Base-by-base conservation (phyloP, 23 red algal genomes). In the Rhodosorus marinus region DNA sequence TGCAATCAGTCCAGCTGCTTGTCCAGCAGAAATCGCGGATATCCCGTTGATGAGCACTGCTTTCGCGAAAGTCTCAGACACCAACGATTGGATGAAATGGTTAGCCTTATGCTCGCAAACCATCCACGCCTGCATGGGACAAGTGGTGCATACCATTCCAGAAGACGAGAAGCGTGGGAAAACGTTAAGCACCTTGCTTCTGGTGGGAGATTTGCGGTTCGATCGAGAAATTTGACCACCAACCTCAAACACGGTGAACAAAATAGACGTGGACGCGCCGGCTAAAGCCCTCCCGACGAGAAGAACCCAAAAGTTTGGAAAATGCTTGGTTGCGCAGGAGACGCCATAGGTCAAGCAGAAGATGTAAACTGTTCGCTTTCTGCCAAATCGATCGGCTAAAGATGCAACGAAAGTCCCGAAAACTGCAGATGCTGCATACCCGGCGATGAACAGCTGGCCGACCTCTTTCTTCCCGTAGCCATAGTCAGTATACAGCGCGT, bases 181-280 rank as follows among this genome's bases (percentile, higher is more conserved):
- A n/a, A n/a, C n/a, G n/a, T n/a, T n/a, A n/a, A n/a, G n/a, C n/a
- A n/a, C n/a, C n/a, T n/a, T n/a, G n/a, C n/a, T n/a, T n/a, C n/a
- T n/a, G n/a, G n/a, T n/a, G n/a, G n/a, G n/a, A n/a, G n/a, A n/a
- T n/a, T n/a, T n/a, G n/a, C n/a, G n/a, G n/a, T n/a, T n/a, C n/a
- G n/a, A n/a, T n/a, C n/a, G n/a, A n/a, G n/a, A n/a, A n/a, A n/a
- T n/a, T n/a, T n/a, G n/a, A n/a, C n/a, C n/a, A n/a, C n/a, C n/a
- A n/a, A n/a, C n/a, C 31, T 94, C 87, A 69, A 94, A 94, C 14
- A 72, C 77, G 15, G 87, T 83, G 40, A 94, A 94, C 15, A 94
- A 60, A 8, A 94, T 75, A 23, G 76, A 83, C 0, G 87, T 94
- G 1, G 87, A 65, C 46, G 84, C 59, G 29, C 87, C 87, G 38